These are phyloP conservation scores for Arabidopsis arenosa DNA, from an alignment of 345 rosid genomes.

Conservation along the genomic window DNA sequence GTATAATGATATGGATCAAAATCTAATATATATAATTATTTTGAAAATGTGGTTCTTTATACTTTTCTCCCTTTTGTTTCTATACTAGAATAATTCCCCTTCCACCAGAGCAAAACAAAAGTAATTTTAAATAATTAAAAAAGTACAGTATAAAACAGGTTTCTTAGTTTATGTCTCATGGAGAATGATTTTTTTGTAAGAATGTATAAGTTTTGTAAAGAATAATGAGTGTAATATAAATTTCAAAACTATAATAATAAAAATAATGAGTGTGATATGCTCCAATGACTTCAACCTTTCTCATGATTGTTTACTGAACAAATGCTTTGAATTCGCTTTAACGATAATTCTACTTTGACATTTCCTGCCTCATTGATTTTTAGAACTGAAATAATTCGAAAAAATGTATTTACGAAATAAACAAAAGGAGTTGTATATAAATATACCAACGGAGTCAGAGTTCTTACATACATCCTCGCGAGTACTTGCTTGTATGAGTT, in stretches of 20 bases:
- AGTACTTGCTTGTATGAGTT: not conserved
- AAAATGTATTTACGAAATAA: not conserved
- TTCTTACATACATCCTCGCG: not conserved
- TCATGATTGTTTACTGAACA: conserved; percentile 9
- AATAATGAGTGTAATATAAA: not conserved
- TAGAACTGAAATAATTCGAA: not conserved
- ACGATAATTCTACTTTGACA: conserved; percentile 8
- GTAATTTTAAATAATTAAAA: not conserved
- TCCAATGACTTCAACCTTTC: conserved; percentile 28
- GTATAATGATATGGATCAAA: not conserved
- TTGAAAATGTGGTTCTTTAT: not conserved
- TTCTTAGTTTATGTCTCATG: not conserved
- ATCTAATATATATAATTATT: not conserved
- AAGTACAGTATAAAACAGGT: not conserved
- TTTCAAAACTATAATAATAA: no score
- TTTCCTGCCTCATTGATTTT: conserved; percentile 9
- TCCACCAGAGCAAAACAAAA: not conserved
- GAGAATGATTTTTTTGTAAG: conserved; percentile 25
- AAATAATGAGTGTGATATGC: not conserved
- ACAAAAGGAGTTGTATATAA: not conserved
- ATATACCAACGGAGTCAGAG: conserved; percentile 17
- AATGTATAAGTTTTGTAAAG: not conserved
- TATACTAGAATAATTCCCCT: not conserved
- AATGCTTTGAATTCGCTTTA: conserved; percentile 11
- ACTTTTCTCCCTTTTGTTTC: not conserved